Percentiles rank a stretch among this genome's conserved stretches.
Evolutionary conservation across 2,329 filamentous ascomycete genomes (phyloP).

Genomic region (Cladobotryum mycophilum): DNA sequence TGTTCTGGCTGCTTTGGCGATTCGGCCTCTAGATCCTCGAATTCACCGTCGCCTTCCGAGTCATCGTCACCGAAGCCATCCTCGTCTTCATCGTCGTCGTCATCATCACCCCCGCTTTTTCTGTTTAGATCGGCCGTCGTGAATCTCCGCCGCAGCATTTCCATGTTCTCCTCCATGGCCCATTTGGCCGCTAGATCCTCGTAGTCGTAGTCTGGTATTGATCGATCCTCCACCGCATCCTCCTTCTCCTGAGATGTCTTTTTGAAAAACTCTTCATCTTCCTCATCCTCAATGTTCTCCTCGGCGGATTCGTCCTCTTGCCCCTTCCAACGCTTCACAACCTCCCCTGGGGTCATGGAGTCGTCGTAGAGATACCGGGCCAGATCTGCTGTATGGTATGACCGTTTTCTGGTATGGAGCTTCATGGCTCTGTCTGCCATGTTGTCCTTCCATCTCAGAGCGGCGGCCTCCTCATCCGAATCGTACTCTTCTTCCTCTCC

Average conservation of each 20-base stretch:
- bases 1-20: constrained; percentile 33
- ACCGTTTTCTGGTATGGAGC: constrained; percentile 61
- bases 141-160: constrained; percentile 68
- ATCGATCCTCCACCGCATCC: constrained; percentile 72
- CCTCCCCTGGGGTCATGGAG: constrained; percentile 66
- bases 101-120: constrained; percentile 22
- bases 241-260: constrained; percentile 58
- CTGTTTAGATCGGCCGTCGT: constrained; percentile 56
- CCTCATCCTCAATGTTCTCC: constrained; percentile 52
- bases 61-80: constrained; percentile 52
- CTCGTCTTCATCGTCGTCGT: constrained; percentile 59
- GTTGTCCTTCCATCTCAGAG: constrained; percentile 81
- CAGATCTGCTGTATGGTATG: constrained; percentile 75
- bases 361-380: constrained; percentile 86
- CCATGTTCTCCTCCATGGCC: constrained; percentile 71
- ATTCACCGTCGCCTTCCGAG: constrained; percentile 71
- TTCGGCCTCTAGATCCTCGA: constrained; percentile 68
- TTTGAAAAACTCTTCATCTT: constrained; percentile 60
- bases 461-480: constrained; percentile 64
- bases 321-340: constrained; percentile 74
- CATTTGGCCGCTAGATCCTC: constrained; percentile 77
- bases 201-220: constrained; percentile 74
- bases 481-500: constrained; percentile 46
- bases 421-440: constrained; percentile 67
- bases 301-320: constrained; percentile 50